These are phyloP conservation scores for Fusarium sp. DNA, from an alignment of 2,329 filamentous ascomycete genomes.

Conservation along the genomic window DNA sequence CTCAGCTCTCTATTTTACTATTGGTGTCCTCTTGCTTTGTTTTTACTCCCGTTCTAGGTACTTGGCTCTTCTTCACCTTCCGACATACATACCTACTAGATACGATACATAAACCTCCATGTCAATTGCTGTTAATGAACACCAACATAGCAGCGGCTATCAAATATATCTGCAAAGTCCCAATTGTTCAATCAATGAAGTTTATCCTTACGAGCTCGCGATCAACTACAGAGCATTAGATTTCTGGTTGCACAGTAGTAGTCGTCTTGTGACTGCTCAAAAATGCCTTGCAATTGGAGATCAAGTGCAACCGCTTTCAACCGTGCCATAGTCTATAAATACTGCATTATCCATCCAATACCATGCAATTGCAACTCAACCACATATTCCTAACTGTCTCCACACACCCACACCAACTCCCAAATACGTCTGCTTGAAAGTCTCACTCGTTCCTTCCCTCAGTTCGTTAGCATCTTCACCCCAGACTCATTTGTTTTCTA, in stretches of 20 bases:
- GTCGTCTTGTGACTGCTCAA: background rate
- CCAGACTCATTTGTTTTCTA: background rate
- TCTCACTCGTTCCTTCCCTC: background rate
- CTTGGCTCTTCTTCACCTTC: no score
- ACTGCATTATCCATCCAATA: background rate
- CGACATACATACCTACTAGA: no score
- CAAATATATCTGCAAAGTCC: no score
- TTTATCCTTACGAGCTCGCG: no score
- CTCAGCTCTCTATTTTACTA: no score
- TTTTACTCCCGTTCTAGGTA: no score
- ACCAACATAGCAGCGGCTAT: no score
- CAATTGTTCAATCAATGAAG: no score
- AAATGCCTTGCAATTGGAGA: background rate
- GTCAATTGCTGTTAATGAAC: no score
- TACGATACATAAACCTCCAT: no score
- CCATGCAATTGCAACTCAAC: background rate
- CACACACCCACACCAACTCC: slow-evolving; percentile 1
- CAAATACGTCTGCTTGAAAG: background rate
- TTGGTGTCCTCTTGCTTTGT: no score
- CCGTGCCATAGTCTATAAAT: background rate
- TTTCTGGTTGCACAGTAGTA: background rate
- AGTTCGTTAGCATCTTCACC: background rate
- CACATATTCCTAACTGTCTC: slow-evolving; percentile 37
- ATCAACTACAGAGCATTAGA: no score
- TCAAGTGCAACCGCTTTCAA: background rate